Base-by-base conservation (phyloP, 2,329 filamentous ascomycete genomes). In the Claviceps monticola region DNA sequence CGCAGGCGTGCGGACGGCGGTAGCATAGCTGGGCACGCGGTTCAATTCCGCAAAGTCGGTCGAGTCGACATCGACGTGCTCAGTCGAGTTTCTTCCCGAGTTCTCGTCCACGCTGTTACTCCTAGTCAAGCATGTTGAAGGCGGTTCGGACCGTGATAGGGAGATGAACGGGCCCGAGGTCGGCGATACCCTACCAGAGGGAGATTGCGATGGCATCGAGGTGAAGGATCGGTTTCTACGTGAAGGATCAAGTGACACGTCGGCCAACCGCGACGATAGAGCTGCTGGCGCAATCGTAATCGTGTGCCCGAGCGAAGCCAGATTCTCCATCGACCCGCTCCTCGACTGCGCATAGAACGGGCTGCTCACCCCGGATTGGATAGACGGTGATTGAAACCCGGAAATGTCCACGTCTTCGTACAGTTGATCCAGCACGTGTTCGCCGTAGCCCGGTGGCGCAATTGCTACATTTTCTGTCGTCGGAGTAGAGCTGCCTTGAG, bases 371-470 rank as follows among this genome's bases (percentile, higher is more conserved):
- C 83, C 83, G 51, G 86, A 84, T 70, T 74, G 78, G 38, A 79
- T 71, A 1, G 76, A 81, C 1, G 88, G 86, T 0, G 86, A 90
- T 66, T 89, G 83, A 64, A 90, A 86, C n/a, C 87, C 88, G 50
- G 76, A 81, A 8, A 80, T 76, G 59, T 95, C 88, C 53, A 96
- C 78, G 55, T 91, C 88, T 58, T 88, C 88, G 68, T 95, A 98
- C 1, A 97, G 74, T 64, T 88, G 84, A 65, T 98, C 93, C 26
- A 97, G 79, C 45, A 86, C 78, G 66, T 97, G 93, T 60, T 91
- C 81, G 54, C 88, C 89, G 60, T 98, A 98, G 41, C 89, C 81
- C 0, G 93, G 93, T n/a, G 93, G 93, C 11, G 91, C 90, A 53
- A 85, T 79, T 26, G 79, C 76, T 19, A 79, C 74, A 52, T 79